phyloP scores from a whole-genome alignment of 2,329 filamentous ascomycete genomes.

The Ustilaginoidea virens region DNA sequence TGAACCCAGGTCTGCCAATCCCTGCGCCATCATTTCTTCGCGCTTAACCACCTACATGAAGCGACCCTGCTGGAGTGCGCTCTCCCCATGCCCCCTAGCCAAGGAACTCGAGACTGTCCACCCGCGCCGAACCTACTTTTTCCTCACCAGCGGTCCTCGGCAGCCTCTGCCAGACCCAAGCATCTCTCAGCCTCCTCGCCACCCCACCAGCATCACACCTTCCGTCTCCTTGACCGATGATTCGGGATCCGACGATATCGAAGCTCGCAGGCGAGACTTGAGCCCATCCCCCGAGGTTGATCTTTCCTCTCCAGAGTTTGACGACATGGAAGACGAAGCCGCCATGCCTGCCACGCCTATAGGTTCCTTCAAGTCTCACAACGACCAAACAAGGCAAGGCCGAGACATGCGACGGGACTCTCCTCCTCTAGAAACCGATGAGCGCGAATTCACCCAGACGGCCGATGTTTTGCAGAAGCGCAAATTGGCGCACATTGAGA shows the following conservation, averaged over 20 bases:
- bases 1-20: slow-evolving; percentile 69
- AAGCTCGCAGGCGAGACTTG: slow-evolving; percentile 52
- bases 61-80: slow-evolving; percentile 63
- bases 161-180: slow-evolving; percentile 53
- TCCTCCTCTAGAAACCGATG: slow-evolving; percentile 82
- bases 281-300: slow-evolving; percentile 91
- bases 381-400: slow-evolving; percentile 19
- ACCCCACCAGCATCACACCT: slow-evolving; percentile 55
- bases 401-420: slow-evolving; percentile 51
- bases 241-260: slow-evolving; percentile 51
- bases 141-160: slow-evolving; percentile 74
- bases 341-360: slow-evolving; percentile 45
- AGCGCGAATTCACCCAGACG: slow-evolving; percentile 93
- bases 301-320: slow-evolving; percentile 72
- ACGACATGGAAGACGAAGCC: slow-evolving; percentile 50
- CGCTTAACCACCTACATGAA: slow-evolving; percentile 81
- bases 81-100: slow-evolving; percentile 70
- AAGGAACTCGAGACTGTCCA: slow-evolving; percentile 90
- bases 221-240: slow-evolving; percentile 51
- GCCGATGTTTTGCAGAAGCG: slow-evolving; percentile 66
- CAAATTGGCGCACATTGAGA: slow-evolving; percentile 33
- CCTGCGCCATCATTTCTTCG: slow-evolving; percentile 87
- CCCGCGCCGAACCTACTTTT: slow-evolving; percentile 91
- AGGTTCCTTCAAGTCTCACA: slow-evolving; percentile 41
- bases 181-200: slow-evolving; percentile 13